Conservation (phyloP, 345 rosid genomes). For the Linum lewisii region DNA sequence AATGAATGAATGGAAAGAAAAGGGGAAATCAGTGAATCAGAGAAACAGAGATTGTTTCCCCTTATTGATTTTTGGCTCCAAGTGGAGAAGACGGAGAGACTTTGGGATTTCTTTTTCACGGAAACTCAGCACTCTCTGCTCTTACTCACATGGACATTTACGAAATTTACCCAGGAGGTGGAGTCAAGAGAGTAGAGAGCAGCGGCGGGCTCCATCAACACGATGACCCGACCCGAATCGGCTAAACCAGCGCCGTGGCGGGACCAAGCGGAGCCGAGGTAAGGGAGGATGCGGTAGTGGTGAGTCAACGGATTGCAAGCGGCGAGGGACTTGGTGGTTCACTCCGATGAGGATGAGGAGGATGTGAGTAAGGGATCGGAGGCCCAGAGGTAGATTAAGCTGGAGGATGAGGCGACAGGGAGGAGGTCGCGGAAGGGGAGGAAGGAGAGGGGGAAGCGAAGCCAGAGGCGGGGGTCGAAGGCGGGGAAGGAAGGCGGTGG, state of each 20-base stretch:
- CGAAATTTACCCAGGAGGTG: slow-evolving; percentile 53
- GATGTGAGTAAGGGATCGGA: slow-evolving; percentile 12
- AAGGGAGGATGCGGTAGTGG: slow-evolving; percentile 57
- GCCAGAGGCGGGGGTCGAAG: slow-evolving; percentile 66
- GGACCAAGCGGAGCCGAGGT: slow-evolving; percentile 90
- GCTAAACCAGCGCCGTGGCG: slow-evolving; percentile 72
- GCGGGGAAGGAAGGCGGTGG: slow-evolving; percentile 36
- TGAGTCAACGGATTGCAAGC: slow-evolving; percentile 79
- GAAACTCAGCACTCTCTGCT: too few species aligned
- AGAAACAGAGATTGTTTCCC: too few species aligned
- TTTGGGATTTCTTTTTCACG: too few species aligned
- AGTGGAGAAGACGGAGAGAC: too few species aligned
- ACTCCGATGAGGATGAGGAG: slow-evolving; percentile 36
- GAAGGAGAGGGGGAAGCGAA: slow-evolving; percentile 52
- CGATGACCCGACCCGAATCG: slow-evolving; percentile 67
- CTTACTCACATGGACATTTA: too few species aligned
- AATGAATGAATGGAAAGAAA: too few species aligned
- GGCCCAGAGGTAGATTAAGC: slow-evolving; percentile 69
- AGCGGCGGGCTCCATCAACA: slow-evolving; percentile 66
- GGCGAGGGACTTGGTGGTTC: slow-evolving; percentile 51
- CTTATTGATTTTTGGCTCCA: too few species aligned
- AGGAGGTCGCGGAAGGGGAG: slow-evolving; percentile 63
- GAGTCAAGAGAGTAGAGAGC: slow-evolving; percentile 50
- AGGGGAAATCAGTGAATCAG: too few species aligned
- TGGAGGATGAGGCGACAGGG: slow-evolving; percentile 64